Percentiles rank a stretch among this genome's conserved stretches.
These are phyloP conservation scores for Coemansia sp. DNA, from an alignment of 192 early-diverging fungal genomes.

Conservation along the genomic window DNA sequence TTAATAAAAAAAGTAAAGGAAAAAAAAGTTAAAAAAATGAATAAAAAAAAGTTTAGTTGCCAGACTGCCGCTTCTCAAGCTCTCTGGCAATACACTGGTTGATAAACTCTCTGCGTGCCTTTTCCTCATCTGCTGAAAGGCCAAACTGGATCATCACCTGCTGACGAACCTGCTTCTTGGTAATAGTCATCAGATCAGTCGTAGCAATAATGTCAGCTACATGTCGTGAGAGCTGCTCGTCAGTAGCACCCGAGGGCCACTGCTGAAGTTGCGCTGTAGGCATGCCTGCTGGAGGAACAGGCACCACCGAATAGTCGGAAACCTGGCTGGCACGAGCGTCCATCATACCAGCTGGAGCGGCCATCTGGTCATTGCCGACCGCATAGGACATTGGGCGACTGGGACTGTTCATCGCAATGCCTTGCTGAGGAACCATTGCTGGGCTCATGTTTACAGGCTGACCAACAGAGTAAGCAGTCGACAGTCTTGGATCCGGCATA, in stretches of 20 bases:
- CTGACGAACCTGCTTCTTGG: conserved; percentile 98
- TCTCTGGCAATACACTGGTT: conserved; percentile 75
- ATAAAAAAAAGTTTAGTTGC: background rate
- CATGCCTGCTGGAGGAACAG: background rate
- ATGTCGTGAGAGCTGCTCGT: conserved; percentile 68
- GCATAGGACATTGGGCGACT: conserved; percentile 1
- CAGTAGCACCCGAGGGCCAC: conserved; percentile 60
- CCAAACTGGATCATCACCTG: conserved; percentile 78
- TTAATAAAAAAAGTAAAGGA: conserved; percentile 5
- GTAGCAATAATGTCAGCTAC: conserved; percentile 80
- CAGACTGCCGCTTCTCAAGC: conserved; percentile 37
- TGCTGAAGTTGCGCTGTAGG: conserved; percentile 12
- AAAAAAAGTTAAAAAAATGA: conserved; percentile 4
- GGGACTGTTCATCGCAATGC: background rate
- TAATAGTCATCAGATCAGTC: conserved; percentile 96
- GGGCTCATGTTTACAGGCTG: background rate
- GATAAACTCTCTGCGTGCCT: conserved; percentile 80
- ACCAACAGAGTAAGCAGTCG: conserved; percentile 19
- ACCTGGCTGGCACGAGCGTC: background rate
- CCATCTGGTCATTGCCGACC: conserved; percentile 2
- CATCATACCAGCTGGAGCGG: background rate
- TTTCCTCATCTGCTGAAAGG: conserved; percentile 70
- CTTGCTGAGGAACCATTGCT: conserved; percentile 13
- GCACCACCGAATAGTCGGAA: conserved; percentile 9
- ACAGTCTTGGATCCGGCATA: conserved; percentile 19